phyloP scores from a whole-genome alignment of 148 eudicot species.

The Chenopodium formosanum region DNA sequence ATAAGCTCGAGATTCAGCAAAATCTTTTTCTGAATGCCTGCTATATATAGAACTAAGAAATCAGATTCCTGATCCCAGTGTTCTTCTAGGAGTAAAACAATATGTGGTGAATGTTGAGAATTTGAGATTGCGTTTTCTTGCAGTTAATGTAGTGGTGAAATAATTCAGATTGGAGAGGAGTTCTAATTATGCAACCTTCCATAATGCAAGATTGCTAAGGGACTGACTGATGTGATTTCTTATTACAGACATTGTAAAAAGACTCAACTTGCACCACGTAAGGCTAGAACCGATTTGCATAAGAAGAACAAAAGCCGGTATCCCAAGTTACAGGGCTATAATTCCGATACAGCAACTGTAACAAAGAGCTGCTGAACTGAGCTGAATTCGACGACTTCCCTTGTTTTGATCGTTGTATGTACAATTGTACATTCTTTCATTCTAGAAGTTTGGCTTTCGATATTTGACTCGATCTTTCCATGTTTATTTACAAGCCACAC shows the following conservation, averaged over 20 bases:
- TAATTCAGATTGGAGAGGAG: background rate
- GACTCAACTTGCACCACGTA: slow-evolving; percentile 34
- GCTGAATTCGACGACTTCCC: slow-evolving; percentile 1
- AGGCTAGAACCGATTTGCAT: slow-evolving; percentile 33
- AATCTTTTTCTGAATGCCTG: background rate
- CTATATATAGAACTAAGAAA: background rate
- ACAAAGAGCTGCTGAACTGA: slow-evolving; percentile 26
- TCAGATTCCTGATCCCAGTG: background rate
- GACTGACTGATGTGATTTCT: slow-evolving; percentile 6
- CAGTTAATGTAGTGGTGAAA: background rate
- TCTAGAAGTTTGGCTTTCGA: background rate
- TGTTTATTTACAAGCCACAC: slow-evolving; percentile 17
- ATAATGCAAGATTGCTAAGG: background rate
- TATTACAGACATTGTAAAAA: slow-evolving; percentile 40
- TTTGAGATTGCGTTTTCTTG: background rate
- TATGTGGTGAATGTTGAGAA: background rate
- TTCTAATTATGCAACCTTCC: background rate
- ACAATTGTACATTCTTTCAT: slow-evolving; percentile 5
- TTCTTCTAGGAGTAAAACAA: background rate
- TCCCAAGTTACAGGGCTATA: slow-evolving; percentile 32
- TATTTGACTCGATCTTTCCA: slow-evolving; percentile 4
- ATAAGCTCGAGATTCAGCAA: background rate
- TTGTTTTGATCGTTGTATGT: slow-evolving; percentile 2
- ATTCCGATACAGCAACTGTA: slow-evolving; percentile 18
- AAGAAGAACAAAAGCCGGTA: slow-evolving; percentile 33